Percentiles rank a stretch among this genome's conserved stretches.
Conservation (phyloP, 2,329 filamentous ascomycete genomes). For the Fusarium anthophilum region DNA sequence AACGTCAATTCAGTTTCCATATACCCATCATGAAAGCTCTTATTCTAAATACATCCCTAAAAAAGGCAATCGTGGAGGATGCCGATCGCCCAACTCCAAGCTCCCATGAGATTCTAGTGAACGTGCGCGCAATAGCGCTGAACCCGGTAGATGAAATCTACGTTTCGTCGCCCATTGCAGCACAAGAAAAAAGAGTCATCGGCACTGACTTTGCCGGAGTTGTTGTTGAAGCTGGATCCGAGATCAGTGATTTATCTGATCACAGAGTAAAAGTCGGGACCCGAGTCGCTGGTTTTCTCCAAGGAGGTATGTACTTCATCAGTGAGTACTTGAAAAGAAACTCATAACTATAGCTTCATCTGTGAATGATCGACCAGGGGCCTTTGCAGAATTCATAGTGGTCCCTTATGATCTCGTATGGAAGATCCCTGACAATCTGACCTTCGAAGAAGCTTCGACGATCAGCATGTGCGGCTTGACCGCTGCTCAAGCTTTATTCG, state of each 20-base stretch:
- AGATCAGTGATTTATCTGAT: slow-evolving; percentile 18
- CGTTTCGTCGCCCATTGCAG: slow-evolving; percentile 46
- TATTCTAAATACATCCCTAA: slow-evolving; percentile 11
- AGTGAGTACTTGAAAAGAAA: accelerated
- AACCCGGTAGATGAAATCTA: slow-evolving; percentile 49
- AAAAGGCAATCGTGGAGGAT: slow-evolving; percentile 18
- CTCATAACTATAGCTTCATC: slow-evolving; percentile 44
- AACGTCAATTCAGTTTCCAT: too few relatives aligned
- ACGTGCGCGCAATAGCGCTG: slow-evolving; percentile 39
- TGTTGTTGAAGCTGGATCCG: slow-evolving; percentile 37
- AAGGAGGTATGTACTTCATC: slow-evolving; percentile 43
- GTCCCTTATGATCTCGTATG: slow-evolving; percentile 51
- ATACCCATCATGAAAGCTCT: slow-evolving; percentile 45
- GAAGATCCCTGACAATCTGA: slow-evolving; percentile 46
- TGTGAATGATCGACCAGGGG: slow-evolving; percentile 53
- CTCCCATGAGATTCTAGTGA: slow-evolving; percentile 34
- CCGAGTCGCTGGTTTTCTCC: slow-evolving; percentile 53
- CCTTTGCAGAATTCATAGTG: slow-evolving; percentile 55
- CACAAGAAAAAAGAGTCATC: slow-evolving; percentile 42
- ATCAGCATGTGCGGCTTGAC: slow-evolving; percentile 55
- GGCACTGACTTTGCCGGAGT: slow-evolving; percentile 55
- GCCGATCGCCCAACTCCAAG: slow-evolving; percentile 24
- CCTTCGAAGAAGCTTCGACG: slow-evolving; percentile 49
- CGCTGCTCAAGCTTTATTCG: slow-evolving; percentile 53
- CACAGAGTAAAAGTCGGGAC: slow-evolving; percentile 38